Evolutionary conservation across 2,329 filamentous ascomycete species (phyloP).

Genomic region (Pseudogymnoascus sp.): DNA sequence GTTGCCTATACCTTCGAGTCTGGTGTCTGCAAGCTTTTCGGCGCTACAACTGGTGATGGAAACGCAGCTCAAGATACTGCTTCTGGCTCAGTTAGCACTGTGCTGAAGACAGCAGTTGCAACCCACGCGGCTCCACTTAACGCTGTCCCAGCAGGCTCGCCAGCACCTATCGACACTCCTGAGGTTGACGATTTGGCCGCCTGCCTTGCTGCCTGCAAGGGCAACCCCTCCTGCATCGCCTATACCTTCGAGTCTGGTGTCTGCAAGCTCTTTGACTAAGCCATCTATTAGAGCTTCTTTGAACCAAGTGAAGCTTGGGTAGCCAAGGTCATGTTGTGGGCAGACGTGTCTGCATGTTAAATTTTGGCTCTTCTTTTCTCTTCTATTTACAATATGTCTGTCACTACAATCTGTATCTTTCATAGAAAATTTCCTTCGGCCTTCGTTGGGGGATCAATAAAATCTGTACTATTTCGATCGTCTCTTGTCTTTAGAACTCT

Average conservation of each 20-base stretch:
- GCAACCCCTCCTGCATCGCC: constrained; percentile 11
- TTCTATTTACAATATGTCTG: neutral
- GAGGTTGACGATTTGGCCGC: constrained; percentile 8
- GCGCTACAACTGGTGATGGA: no score
- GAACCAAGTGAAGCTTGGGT: neutral
- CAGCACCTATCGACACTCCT: constrained; percentile 7
- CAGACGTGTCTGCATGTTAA: neutral
- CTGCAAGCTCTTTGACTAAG: constrained; percentile 10
- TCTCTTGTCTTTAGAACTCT: neutral
- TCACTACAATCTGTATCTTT: neutral
- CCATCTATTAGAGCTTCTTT: neutral
- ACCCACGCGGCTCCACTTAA: neutral
- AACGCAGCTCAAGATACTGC: neutral
- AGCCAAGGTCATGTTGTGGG: neutral
- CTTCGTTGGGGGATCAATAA: neutral
- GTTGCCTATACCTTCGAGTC: constrained; percentile 11
- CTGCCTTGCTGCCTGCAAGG: constrained; percentile 12
- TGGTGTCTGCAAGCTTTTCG: constrained; percentile 11
- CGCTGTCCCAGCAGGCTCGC: neutral
- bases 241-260: constrained; percentile 12
- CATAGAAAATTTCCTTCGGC: neutral
- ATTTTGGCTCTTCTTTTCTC: neutral
- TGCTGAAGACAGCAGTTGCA: neutral
- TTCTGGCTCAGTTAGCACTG: neutral
- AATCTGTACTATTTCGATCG: neutral